Conservation (phyloP, 1,284 basidiomycete species). For the Sanguinoderma infundibulare region DNA sequence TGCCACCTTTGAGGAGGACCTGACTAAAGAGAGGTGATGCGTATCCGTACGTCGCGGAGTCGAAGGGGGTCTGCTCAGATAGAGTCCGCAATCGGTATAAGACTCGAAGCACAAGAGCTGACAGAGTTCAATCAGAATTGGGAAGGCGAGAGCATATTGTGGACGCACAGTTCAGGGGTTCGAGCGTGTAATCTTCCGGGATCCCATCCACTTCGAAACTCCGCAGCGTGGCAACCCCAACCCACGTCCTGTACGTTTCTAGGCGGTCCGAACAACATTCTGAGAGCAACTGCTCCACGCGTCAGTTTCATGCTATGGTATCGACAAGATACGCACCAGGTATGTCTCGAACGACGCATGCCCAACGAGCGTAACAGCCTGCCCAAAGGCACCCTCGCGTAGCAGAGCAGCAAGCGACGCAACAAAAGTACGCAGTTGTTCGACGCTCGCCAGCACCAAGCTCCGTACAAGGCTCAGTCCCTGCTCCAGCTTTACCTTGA, state of each 20-base stretch:
- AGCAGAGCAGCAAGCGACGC: constrained; percentile 63
- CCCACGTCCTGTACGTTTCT: constrained; percentile 68
- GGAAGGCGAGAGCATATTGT: not conserved
- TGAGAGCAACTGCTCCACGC: constrained; percentile 57
- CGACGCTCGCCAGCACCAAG: constrained; percentile 62
- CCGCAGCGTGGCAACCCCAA: constrained; percentile 83
- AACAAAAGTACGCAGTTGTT: constrained; percentile 62
- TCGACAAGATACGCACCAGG: constrained; percentile 53
- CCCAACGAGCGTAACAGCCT: constrained; percentile 63
- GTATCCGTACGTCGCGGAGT: constrained; percentile 86
- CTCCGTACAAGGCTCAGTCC: constrained; percentile 73
- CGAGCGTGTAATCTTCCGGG: constrained; percentile 74
- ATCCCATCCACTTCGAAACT: constrained; percentile 69
- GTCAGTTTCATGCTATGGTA: constrained; percentile 1
- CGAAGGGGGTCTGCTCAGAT: constrained; percentile 84
- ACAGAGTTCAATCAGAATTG: not conserved
- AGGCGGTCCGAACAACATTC: constrained; percentile 73
- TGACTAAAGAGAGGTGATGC: constrained; percentile 78
- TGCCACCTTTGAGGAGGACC: constrained; percentile 74
- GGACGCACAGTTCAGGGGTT: constrained; percentile 66
- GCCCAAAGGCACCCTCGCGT: constrained; percentile 65
- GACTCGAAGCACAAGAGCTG: constrained; percentile 83
- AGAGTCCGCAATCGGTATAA: constrained; percentile 87
- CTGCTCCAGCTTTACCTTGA: constrained; percentile 63
- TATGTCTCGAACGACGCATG: constrained; percentile 74